Conservation (phyloP, 331 rosid species). For the Malus hybrid region DNA sequence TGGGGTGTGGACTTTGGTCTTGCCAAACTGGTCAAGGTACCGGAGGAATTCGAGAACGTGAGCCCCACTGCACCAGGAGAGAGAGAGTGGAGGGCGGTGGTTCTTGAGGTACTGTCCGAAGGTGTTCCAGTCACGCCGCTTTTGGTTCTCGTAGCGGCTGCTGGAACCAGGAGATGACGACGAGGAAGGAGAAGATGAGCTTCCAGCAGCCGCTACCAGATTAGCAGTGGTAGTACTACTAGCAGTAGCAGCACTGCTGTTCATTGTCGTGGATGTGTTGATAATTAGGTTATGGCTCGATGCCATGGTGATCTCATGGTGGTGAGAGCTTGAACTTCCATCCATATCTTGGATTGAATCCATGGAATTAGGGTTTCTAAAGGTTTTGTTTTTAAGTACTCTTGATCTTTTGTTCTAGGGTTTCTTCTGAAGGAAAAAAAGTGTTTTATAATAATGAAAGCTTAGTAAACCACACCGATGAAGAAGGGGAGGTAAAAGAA, state of each 20-base stretch:
- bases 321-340: slow-evolving; percentile 27
- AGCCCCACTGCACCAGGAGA: slow-evolving; percentile 93
- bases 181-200: slow-evolving; percentile 1
- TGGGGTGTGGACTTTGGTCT: slow-evolving; percentile 88
- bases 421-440: slow-evolving; percentile 13
- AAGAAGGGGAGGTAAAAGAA: not conserved
- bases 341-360: slow-evolving; percentile 64
- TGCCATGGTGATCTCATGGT: not conserved
- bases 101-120: slow-evolving; percentile 92
- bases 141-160: slow-evolving; percentile 95
- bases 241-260: not conserved
- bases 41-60: slow-evolving; percentile 96
- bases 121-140: slow-evolving; percentile 98
- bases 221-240: not conserved
- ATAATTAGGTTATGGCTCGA: not conserved
- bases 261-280: slow-evolving; percentile 4
- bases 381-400: slow-evolving; percentile 3
- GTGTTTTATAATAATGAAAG: slow-evolving; percentile 16
- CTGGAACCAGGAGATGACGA: slow-evolving; percentile 39
- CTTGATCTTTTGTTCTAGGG: slow-evolving; percentile 17
- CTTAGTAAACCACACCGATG: slow-evolving; percentile 9
- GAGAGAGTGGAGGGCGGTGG: slow-evolving; percentile 92
- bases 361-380: slow-evolving; percentile 26
- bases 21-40: slow-evolving; percentile 92
- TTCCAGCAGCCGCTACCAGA: not conserved